Conservation (phyloP, 306 rosid species). For the Dryas drummondii region DNA sequence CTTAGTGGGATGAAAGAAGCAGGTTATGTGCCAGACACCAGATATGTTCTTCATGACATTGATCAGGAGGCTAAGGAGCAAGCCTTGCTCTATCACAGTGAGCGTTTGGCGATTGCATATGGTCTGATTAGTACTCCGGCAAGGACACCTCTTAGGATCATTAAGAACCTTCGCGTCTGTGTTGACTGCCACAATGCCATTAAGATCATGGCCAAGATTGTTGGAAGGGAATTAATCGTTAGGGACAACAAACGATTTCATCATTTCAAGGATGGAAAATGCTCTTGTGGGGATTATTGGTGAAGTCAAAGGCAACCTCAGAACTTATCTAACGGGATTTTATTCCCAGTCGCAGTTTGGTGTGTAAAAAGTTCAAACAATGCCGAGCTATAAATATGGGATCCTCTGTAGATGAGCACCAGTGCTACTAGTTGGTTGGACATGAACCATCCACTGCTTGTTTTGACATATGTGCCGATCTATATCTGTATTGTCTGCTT, state of each 20-base stretch:
- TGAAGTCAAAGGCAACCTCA: conserved; percentile 30
- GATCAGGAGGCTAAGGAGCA: conserved; percentile 96
- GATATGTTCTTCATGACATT: conserved; percentile 87
- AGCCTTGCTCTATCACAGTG: conserved; percentile 83
- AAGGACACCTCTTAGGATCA: conserved; percentile 78
- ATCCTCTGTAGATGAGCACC: conserved; percentile 23
- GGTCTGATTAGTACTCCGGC: conserved; percentile 89
- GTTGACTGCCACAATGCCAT: conserved; percentile 91
- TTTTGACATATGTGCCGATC: conserved; percentile 10
- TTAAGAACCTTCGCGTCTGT: conserved; percentile 80
- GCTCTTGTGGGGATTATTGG: conserved; percentile 96
- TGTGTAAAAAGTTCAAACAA: conserved; percentile 25
- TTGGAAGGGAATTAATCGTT: conserved; percentile 73
- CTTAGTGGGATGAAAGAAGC: conserved; percentile 57
- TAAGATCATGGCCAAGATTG: conserved; percentile 88
- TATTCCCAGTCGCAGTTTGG: conserved; percentile 14
- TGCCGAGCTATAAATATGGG: conserved; percentile 12
- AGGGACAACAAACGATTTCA: conserved; percentile 86
- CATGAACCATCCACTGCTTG: conserved; percentile 31
- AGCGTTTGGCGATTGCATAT: conserved; percentile 79
- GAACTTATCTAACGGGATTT: conserved; percentile 16
- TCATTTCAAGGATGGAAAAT: conserved; percentile 88
- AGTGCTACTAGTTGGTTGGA: conserved; percentile 17
- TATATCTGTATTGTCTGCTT: conserved; percentile 28
- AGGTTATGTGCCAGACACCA: conserved; percentile 76